Evolutionary conservation across 1,139 yeast species (phyloP), one percentile per base, ranked within the genome.

Genomic region (Geotrichum australiense): DNA sequence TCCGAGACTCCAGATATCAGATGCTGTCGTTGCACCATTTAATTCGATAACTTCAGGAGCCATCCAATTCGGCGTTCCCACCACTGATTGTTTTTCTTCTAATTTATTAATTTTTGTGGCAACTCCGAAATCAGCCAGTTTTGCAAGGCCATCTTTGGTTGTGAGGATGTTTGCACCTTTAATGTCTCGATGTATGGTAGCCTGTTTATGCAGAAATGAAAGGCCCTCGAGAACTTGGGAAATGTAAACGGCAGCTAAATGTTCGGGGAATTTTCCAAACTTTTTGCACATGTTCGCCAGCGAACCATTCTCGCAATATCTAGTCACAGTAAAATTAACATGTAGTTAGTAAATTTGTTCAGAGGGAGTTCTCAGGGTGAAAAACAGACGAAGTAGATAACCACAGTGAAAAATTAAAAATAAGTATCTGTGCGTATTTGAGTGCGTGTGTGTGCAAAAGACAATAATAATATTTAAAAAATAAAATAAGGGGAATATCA

Each of bases 41-140:
- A 87, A 79, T 14, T 83, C 79, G 33, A 77, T 62, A 1, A 85
- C 73, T 57, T 83, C 94, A 0, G 94, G 94, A 0, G 94, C 91
- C 87, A 82, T 81, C 91, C 91, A 82, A 55, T 81, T 78, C 1
- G 91, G 89, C 0, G 91, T 80, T 2, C 93, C 93, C 55, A 61
- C 72, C 3, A 65, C 64, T 3, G 63, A 50, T 26, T 50, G 50
- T 15, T 50, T 57, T 33, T 39, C 55, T 5, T 42, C 45, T 15
- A 40, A 39, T 27, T 47, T 50, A 25, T 35, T 35, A 5, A 51
- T 41, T 42, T 70, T 70, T 4, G 85, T 74, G 5, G 91, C 86
- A 3, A 82, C 85, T 0, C 93, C 93, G 57, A 82, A 82, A 59
- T 82, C 93, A 0, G 91, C 89, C 35, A 82, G 64, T 50, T 82